Conservation (phyloP, 75 land plant species). For the Adiantum capillusveneris region DNA sequence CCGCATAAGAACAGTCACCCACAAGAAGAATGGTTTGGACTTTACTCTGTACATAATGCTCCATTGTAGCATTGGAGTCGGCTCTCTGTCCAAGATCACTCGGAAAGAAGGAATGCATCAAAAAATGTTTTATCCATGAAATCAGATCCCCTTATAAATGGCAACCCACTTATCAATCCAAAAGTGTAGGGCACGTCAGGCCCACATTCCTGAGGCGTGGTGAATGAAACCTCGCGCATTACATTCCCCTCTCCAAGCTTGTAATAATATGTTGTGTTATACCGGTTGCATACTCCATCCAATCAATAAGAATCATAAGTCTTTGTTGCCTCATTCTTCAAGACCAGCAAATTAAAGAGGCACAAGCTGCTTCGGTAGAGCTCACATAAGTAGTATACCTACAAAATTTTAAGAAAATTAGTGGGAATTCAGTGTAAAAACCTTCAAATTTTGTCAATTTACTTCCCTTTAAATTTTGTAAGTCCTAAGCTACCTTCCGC, state of each 20-base stretch:
- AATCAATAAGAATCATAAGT: too few relatives aligned
- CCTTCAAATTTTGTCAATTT: too few relatives aligned
- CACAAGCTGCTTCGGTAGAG: too few relatives aligned
- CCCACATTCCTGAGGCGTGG: slow-evolving; percentile 53
- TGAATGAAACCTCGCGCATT: slow-evolving; percentile 42
- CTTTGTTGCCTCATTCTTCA: too few relatives aligned
- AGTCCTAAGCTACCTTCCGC: too few relatives aligned
- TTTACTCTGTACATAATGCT: slow-evolving; percentile 31
- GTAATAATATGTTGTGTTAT: slow-evolving; percentile 51
- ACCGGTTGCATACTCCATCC: slow-evolving; percentile 16
- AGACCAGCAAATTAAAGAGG: too few relatives aligned
- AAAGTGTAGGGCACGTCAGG: slow-evolving; percentile 68
- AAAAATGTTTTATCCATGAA: too few relatives aligned
- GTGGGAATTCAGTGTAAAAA: too few relatives aligned
- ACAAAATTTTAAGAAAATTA: too few relatives aligned
- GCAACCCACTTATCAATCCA: slow-evolving; percentile 53
- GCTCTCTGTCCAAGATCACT: slow-evolving; percentile 49
- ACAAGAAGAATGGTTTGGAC: slow-evolving; percentile 38
- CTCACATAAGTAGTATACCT: too few relatives aligned
- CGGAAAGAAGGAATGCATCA: background rate
- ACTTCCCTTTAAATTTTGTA: too few relatives aligned
- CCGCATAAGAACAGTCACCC: slow-evolving; percentile 51
- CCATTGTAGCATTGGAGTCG: slow-evolving; percentile 33
- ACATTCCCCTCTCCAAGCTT: slow-evolving; percentile 37
- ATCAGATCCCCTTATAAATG: too few relatives aligned